Base-by-base conservation (phyloP, 805 yeast species). In the Cyberlindnera lachancei region DNA sequence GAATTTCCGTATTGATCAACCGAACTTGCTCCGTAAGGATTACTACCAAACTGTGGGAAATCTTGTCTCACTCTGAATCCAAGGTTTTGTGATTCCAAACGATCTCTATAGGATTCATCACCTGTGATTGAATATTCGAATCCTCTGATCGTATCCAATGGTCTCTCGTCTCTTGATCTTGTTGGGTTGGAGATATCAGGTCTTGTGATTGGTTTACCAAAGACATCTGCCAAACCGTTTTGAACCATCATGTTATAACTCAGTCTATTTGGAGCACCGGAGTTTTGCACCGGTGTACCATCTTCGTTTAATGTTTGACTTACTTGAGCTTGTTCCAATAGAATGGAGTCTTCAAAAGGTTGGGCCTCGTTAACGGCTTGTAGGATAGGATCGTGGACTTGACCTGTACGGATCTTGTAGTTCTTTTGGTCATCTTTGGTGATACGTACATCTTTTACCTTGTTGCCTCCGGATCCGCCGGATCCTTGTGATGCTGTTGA, bases 81-180 rank as follows among this genome's bases (percentile, higher is more conserved):
- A 27, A 81, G 68, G 14, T 74, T 65, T 7, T 73, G 73, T 4
- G 88, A 68, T 58, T 88, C 96, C 49, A 86, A 66, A 48, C 83
- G 86, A 36, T 85, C 92, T 33, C 79, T 75, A 64, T 83, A 80
- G 10, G 73, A 58, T 36, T 69, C 61, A 57, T 92, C 98, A 32
- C 95, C 95, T 6, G 95, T 85, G 42, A 92, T 87, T 23, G 96
- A 79, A 53, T 80, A 92, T 64, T 92, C 97, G 59, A 92, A 92
- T 5, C 84, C 70, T 47, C 97, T 70, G 50, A 92, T 88, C 3
- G 99, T 92, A 57, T 94, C 99, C 49, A 92, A 64, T 4, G 99
- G 99, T 50, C 99, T 75, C 61, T 92, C 99, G 56, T 88, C 90
- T 58, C 98, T 74, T 15, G 82, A 62, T 50, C 99, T 73, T 6